These are phyloP conservation scores for Rhipidocladum racemiflorum DNA, from an alignment of 176 grass and related monocot species.

Conservation along the genomic window DNA sequence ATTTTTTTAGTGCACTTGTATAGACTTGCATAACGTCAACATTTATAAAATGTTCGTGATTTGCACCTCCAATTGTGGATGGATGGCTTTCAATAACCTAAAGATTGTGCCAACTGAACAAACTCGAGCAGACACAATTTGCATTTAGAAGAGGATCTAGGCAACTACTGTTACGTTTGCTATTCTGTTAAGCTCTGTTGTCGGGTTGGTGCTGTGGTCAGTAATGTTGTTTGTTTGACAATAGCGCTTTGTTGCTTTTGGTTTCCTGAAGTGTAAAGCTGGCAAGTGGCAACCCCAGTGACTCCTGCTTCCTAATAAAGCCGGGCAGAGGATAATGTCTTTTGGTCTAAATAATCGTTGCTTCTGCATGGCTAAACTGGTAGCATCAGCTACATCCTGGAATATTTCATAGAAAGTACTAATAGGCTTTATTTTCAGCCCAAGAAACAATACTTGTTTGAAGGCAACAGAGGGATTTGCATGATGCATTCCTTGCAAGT, in stretches of 20 bases:
- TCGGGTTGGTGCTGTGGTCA: background rate
- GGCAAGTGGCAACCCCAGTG: background rate
- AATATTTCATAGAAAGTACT: background rate
- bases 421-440: background rate
- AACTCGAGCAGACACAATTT: background rate
- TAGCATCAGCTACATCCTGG: background rate
- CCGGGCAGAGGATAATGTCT: background rate
- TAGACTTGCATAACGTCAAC: background rate
- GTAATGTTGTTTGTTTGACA: background rate
- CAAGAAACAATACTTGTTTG: background rate
- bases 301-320: background rate
- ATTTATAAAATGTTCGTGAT: background rate
- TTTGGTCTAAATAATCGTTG: conserved; percentile 4
- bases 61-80: background rate
- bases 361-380: background rate
- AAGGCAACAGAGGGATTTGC: background rate
- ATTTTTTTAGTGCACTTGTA: background rate
- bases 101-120: background rate
- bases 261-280: background rate
- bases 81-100: background rate
- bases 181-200: background rate
- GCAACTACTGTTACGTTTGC: conserved; percentile 8
- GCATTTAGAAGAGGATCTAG: conserved; percentile 13
- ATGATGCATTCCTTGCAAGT: background rate
- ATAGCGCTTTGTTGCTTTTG: background rate